Conservation (phyloP, 805 yeast genomes). For the Ogataea populi-albae region DNA sequence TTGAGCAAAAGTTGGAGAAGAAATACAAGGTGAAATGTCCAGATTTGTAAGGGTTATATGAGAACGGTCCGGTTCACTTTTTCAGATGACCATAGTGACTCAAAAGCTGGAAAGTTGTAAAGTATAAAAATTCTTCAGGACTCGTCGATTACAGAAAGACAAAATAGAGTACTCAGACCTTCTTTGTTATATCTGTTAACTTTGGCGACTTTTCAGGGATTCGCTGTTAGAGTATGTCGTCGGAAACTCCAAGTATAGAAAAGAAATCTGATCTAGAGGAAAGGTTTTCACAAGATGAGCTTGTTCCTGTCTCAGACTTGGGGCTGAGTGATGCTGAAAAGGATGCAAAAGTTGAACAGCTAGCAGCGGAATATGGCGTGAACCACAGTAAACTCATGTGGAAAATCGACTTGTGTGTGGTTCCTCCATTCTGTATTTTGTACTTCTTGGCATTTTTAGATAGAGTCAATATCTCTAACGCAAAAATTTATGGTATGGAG, state of each 20-base stretch:
- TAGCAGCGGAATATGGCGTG: constrained; percentile 47
- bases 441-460: constrained; percentile 78
- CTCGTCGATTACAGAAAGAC: too few relatives aligned
- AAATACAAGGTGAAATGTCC: too few relatives aligned
- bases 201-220: neutral
- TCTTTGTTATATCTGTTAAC: too few relatives aligned
- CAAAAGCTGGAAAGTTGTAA: too few relatives aligned
- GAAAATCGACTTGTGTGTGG: constrained; percentile 66
- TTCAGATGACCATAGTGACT: too few relatives aligned
- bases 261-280: constrained; percentile 19
- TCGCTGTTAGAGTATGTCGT: constrained; percentile 9
- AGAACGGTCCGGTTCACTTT: too few relatives aligned
- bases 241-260: constrained; percentile 19
- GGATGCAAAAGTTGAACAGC: constrained; percentile 26
- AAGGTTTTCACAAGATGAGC: constrained; percentile 9
- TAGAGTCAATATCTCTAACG: constrained; percentile 80
- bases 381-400: constrained; percentile 55
- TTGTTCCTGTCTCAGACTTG: constrained; percentile 7
- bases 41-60: too few relatives aligned
- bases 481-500: constrained; percentile 67
- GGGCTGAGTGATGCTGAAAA: constrained; percentile 23
- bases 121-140: too few relatives aligned
- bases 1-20: too few relatives aligned
- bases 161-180: too few relatives aligned
- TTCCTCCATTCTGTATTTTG: constrained; percentile 72